phyloP scores from a whole-genome alignment of 129 eudicot species.

The Tagetes erecta region DNA sequence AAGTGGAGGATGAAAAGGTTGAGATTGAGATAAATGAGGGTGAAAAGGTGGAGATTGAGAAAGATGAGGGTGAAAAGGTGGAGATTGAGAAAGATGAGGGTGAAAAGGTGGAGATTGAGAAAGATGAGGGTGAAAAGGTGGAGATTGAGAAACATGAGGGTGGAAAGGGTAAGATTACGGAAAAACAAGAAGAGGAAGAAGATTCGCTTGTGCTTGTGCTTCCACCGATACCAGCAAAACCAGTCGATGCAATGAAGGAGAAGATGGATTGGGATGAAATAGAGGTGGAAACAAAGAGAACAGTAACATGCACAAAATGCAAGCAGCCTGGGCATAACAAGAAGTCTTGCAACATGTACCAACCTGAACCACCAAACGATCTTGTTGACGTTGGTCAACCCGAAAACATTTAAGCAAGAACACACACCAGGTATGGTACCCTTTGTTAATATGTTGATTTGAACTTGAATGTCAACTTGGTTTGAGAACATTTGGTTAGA shows the following conservation, averaged over 20 bases:
- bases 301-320: conserved; percentile 74
- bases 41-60: conserved; percentile 15
- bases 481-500: conserved; percentile 24
- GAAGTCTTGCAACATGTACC: conserved; percentile 56
- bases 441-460: conserved; percentile 18
- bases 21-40: conserved; percentile 19
- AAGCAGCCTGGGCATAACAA: conserved; percentile 80
- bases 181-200: conserved; percentile 8
- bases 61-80: conserved; percentile 21
- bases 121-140: conserved; percentile 21
- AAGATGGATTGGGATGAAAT: conserved; percentile 50
- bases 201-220: conserved; percentile 49
- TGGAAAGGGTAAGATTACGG: conserved; percentile 19
- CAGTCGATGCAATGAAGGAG: conserved; percentile 38
- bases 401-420: background rate
- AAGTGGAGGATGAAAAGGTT: conserved; percentile 15
- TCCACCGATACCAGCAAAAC: conserved; percentile 56
- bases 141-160: conserved; percentile 24
- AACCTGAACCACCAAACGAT: conserved; percentile 30
- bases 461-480: conserved; percentile 18
- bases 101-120: conserved; percentile 15
- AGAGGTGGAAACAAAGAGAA: conserved; percentile 58
- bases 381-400: conserved; percentile 37
- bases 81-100: conserved; percentile 21
- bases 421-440: conserved; percentile 24